Base-by-base conservation (phyloP, 192 early-diverging fungal species). In the Backusella circina region DNA sequence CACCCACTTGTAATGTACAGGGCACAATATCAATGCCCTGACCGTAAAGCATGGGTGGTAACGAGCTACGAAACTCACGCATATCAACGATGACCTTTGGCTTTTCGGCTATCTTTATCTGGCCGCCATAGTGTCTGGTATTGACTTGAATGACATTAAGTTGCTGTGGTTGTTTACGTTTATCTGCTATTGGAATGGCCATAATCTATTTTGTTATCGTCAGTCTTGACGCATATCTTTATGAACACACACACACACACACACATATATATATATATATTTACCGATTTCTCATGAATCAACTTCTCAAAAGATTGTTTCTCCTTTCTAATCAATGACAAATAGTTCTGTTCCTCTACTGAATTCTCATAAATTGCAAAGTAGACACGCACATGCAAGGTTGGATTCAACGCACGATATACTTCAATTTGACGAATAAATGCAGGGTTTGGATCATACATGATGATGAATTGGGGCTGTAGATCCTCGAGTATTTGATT, bases 281-380 rank as follows among this genome's bases (percentile, higher is more conserved):
- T 80, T 79, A 90, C 92, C 37, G 92, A 91, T 83, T 97, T 97
- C 73, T 96, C 93, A 18, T 86, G 75, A 72, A 99, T 98, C 44
- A 99, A 76, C 57, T 87, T 92, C 79, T 98, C 96, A 85, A 99
- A 99, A 0, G 97, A 89, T 71, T 95, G 91, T 78, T 97, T 97
- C 79, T 99, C 97, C 51, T 88, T 88, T 23, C 97, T 84, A 74
- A 99, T 90, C 0, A 84, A 80, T 28, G 91, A 92, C 38, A 99
- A 78, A 73, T 96, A 99, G 31, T 88, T 82, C 82, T 98, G 97
- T 81, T 98, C 98, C 80, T 99, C 97, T 1, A 97, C 88, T 8
- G 94, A 96, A 81, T 97, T 94, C 67, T 97, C 93, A 79, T 99
- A 98, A 0, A 97, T 87, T 77, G 98, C 86, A 80, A 98, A 98